phyloP scores from a whole-genome alignment of 177 flowering plant genomes.

The Tripterygium wilfordii region DNA sequence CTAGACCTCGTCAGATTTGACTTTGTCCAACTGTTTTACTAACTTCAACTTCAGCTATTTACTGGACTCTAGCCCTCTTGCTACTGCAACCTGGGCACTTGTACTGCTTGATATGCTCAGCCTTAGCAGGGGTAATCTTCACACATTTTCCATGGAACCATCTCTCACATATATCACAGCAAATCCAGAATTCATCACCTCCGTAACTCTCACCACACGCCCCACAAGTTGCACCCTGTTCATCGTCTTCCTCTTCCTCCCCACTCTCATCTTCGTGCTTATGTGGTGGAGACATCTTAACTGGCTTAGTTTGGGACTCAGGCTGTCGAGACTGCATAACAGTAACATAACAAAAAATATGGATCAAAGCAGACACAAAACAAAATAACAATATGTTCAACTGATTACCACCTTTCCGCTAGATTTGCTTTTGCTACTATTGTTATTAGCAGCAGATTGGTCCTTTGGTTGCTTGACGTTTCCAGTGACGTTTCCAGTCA shows the following conservation, averaged over 20 bases:
- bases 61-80: constrained; percentile 40
- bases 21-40: too few relatives aligned
- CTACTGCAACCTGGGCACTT: constrained; percentile 38
- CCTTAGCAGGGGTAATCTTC: constrained; percentile 73
- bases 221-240: constrained; percentile 65
- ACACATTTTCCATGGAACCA: constrained; percentile 82
- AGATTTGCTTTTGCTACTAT: constrained; percentile 38
- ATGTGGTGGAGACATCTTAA: constrained; percentile 28
- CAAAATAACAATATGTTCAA: neutral
- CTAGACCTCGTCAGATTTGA: too few relatives aligned
- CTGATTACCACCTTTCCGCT: constrained; percentile 29
- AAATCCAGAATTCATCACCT: constrained; percentile 63
- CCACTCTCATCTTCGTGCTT: constrained; percentile 33
- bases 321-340: constrained; percentile 23
- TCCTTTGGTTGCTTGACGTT: constrained; percentile 40
- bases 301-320: constrained; percentile 23
- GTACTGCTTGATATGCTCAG: constrained; percentile 62
- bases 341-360: neutral
- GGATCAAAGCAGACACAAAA: too few relatives aligned
- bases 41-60: constrained; percentile 7
- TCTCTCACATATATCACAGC: constrained; percentile 61
- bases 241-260: constrained; percentile 58
- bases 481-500: too few relatives aligned
- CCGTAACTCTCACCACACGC: constrained; percentile 71
- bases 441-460: constrained; percentile 32